A percentile compares a stretch with the other conserved stretches of the same genome.
These are phyloP conservation scores for Lentinula sp. DNA, from an alignment of 768 basidiomycete genomes.

Conservation along the genomic window DNA sequence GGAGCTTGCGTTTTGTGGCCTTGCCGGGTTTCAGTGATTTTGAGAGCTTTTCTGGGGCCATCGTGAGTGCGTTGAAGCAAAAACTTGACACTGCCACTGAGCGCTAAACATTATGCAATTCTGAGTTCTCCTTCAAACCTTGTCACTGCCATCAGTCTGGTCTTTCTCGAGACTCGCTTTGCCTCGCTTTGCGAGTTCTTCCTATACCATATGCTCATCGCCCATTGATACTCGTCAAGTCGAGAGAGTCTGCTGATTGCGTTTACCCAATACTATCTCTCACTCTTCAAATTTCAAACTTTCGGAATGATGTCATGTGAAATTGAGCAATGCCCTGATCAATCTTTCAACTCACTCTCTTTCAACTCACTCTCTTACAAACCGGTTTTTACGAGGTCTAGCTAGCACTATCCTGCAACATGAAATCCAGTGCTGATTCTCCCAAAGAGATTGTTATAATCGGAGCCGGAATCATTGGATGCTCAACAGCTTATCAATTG, in stretches of 20 bases:
- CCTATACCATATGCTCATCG: too few species aligned
- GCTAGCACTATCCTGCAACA: background rate
- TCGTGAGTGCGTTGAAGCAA: background rate
- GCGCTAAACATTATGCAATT: background rate
- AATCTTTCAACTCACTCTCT: too few species aligned
- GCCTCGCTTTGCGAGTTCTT: too few species aligned
- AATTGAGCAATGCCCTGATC: too few species aligned
- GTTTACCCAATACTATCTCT: too few species aligned
- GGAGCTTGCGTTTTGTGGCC: background rate
- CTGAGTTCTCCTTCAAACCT: background rate
- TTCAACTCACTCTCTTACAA: too few species aligned
- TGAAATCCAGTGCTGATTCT: background rate
- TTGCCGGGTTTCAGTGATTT: background rate
- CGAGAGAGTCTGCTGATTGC: too few species aligned
- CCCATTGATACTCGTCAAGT: too few species aligned
- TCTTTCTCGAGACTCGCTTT: too few species aligned
- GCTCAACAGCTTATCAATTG: conserved; percentile 78
- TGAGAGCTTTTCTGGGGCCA: background rate
- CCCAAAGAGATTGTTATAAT: conserved; percentile 58
- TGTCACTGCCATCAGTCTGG: too few species aligned
- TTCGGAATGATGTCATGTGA: too few species aligned
- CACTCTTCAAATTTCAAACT: too few species aligned
- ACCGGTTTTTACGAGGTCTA: background rate
- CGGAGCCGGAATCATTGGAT: conserved; percentile 85
- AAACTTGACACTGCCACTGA: background rate